These are phyloP conservation scores for Chenopodium album DNA, from an alignment of 148 eudicot species.

Conservation along the genomic window DNA sequence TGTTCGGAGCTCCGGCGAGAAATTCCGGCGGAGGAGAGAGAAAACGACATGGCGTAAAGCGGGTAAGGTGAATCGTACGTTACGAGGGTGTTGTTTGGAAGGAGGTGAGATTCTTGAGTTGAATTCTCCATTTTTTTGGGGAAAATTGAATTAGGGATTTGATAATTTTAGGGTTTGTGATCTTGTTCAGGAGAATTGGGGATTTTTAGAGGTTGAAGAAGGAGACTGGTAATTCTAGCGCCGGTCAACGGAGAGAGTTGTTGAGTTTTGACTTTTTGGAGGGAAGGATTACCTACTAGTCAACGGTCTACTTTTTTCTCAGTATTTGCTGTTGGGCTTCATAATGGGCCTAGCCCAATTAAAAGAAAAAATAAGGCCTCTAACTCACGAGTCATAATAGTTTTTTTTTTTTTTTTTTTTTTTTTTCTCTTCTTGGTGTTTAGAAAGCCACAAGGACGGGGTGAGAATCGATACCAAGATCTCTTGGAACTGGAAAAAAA, in stretches of 20 bases:
- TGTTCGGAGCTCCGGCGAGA: slow-evolving; percentile 25
- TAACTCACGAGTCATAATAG: too few species aligned
- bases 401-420: too few species aligned
- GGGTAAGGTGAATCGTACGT: slow-evolving; percentile 68
- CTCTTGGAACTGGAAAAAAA: too few species aligned
- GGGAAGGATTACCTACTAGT: slow-evolving; percentile 12
- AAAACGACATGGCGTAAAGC: slow-evolving; percentile 72
- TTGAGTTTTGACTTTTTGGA: background rate
- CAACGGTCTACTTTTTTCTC: background rate
- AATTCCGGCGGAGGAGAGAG: slow-evolving; percentile 31
- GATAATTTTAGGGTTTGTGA: background rate
- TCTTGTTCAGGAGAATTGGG: background rate
- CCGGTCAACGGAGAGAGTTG: slow-evolving; percentile 22
- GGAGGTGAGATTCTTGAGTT: slow-evolving; percentile 42
- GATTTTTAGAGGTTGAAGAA: background rate
- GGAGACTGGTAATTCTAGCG: background rate
- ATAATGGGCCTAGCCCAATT: background rate
- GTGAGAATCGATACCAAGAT: too few species aligned
- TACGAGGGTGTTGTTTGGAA: slow-evolving; percentile 29
- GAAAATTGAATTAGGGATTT: slow-evolving; percentile 1
- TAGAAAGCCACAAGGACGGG: too few species aligned
- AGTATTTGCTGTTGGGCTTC: background rate
- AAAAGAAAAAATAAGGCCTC: too few species aligned
- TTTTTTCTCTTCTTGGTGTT: too few species aligned
- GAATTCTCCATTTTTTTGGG: slow-evolving; percentile 44